Evolutionary conservation across 768 basidiomycete genomes (phyloP), one percentile per base, ranked within the genome.

Genomic region (Agaricus subrufescens): DNA sequence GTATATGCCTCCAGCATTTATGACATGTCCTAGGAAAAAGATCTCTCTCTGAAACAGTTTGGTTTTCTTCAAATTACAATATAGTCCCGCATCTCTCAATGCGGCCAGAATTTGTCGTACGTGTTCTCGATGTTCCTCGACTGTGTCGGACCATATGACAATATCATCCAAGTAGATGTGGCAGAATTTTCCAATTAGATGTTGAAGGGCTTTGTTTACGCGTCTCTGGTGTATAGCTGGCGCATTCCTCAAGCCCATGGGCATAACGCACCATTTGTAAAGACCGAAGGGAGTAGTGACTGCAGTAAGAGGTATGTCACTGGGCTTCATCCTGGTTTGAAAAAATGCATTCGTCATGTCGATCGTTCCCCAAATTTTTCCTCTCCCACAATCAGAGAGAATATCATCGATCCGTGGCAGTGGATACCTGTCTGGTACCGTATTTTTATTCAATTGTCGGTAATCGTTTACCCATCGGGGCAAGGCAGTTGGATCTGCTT

Each of bases 1-100:
- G 52, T 44, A 0, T 34, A 75, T 61, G 8, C 75, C 71, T 31
- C 69, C 62, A 37, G 69, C 63, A 1, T 71, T 61, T 56, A 75
- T 73, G 14, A 66, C 59, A 43, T 75, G 69, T 12, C 71, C 67
- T 46, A 74, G 62, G 12, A 73, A 54, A 19, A 69, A 65, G 44
- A 72, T 31, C 31, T 67, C 60, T 0, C 46, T 9, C 0, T 58
- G 61, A 3, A 74, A 63, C 30, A 66, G 14, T 6, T 62, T 46
- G 0, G 38, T 58, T 34, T 67, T 69, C 46, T 58, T 0, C n/a
- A n/a, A n/a, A n/a, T n/a, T n/a, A n/a, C n/a, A n/a, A n/a, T n/a
- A n/a, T n/a, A n/a, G n/a, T n/a, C 37, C 23, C 3, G 58, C 56
- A 0, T 44, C 50, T 2, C 37, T 8, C 1, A 56, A 43, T 2